These are phyloP conservation scores for Xylariaceae sp. DNA, from an alignment of 2,329 filamentous ascomycete genomes.

Conservation along the genomic window DNA sequence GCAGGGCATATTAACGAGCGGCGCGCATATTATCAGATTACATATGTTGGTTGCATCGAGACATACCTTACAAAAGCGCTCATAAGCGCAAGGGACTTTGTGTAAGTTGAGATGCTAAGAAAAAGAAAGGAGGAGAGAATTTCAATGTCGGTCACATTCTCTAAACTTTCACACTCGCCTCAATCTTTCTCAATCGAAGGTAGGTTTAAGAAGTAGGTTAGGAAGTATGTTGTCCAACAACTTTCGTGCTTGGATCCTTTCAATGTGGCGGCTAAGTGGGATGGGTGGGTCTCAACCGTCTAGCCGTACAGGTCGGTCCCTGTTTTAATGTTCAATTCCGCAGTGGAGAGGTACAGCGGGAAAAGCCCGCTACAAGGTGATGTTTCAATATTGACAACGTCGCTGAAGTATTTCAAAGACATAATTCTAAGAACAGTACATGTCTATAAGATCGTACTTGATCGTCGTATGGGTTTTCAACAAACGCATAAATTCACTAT, in stretches of 20 bases:
- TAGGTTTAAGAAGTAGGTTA: no score
- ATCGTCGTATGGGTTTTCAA: no score
- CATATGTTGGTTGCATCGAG: slow-evolving; percentile 1
- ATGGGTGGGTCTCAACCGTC: slow-evolving; percentile 16
- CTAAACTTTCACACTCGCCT: not conserved
- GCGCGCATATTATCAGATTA: not conserved
- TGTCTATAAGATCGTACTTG: no score
- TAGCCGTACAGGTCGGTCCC: not conserved
- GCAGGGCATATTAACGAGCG: slow-evolving; percentile 2
- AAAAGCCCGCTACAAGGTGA: no score
- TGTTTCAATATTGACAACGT: no score
- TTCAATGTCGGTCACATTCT: slow-evolving; percentile 26
- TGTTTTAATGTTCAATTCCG: no score
- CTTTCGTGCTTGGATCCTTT: slow-evolving; percentile 25
- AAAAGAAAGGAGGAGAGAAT: slow-evolving; percentile 5
- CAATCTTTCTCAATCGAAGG: slow-evolving; percentile 21
- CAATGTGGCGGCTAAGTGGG: slow-evolving; percentile 25
- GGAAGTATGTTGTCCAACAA: no score
- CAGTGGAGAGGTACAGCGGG: no score
- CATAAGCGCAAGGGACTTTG: slow-evolving; percentile 10
- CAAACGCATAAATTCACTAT: no score
- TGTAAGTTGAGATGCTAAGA: slow-evolving; percentile 5
- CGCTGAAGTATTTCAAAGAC: no score
- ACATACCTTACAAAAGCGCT: slow-evolving; percentile 11
- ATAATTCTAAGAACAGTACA: no score